Evolutionary conservation across 805 yeast species (phyloP), one percentile per base, ranked within the genome.

Genomic region (Candida ficus): DNA sequence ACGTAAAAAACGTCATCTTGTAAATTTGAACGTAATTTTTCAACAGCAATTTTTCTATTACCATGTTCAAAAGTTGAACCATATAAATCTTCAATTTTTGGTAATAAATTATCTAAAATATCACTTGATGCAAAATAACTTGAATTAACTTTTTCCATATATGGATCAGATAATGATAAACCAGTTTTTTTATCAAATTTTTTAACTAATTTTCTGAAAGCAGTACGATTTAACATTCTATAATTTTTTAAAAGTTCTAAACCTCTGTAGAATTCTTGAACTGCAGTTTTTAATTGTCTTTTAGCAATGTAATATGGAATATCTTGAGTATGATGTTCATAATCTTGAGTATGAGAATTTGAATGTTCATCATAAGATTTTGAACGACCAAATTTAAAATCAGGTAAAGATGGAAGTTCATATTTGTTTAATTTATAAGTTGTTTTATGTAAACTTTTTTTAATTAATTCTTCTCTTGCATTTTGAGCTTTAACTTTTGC

Each of bases 201-300:
- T 57, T 93, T 93, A 43, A 88, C 70, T 53, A 93, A 80, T 54
- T 93, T 93, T 38, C 96, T 74, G 53, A 90, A 78, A 0, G 95
- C 99, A 0, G 95, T 89, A 23, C 89, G 71, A 61, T 93, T 93
- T 50, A 90, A 61, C 35, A 80, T 68, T 48, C 86, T 71, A 59
- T 80, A 93, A 1, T 86, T 81, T 47, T 76, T 76, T 37, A 85
- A 62, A 27, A 86, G 68, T 44, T 84, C 85, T 46, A 88, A 64
- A 8, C 84, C 75, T 43, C 91, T 70, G 58, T 87, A 88, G 49
- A 74, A 81, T 54, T 87, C 95, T 42, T 76, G 62, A 21, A 82
- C 58, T 0, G 95, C 95, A 23, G 68, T 66, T 50, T 83, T 82
- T 42, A 86, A 63, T 62, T 80, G 84, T 46, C 81, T 67, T 49